These are phyloP conservation scores for Spathaspora girioi DNA, from an alignment of 805 yeast species.

Conservation along the genomic window DNA sequence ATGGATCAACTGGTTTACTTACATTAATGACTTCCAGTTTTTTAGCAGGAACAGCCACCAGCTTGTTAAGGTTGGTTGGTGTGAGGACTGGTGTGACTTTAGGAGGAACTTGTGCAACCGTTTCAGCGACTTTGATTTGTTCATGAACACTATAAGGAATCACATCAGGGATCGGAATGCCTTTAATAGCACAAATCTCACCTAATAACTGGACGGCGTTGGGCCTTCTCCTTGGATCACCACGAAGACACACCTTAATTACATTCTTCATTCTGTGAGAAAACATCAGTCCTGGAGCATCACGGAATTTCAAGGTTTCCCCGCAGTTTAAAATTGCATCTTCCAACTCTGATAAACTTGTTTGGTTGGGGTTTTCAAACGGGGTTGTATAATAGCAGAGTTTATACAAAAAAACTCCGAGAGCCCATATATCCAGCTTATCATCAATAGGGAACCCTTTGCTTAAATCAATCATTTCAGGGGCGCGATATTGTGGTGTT, in stretches of 20 bases:
- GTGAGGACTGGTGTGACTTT: slow-evolving; percentile 1
- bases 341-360: slow-evolving; percentile 43
- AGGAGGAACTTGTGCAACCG: not conserved
- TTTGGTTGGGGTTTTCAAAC: slow-evolving; percentile 52
- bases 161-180: slow-evolving; percentile 40
- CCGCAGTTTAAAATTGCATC: slow-evolving; percentile 57
- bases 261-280: slow-evolving; percentile 61
- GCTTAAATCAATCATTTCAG: slow-evolving; percentile 77
- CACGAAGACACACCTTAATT: slow-evolving; percentile 57
- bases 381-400: slow-evolving; percentile 82
- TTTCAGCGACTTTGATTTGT: slow-evolving; percentile 5
- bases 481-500: slow-evolving; percentile 81
- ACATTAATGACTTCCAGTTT: not conserved
- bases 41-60: not conserved
- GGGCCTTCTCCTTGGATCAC: slow-evolving; percentile 70
- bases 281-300: slow-evolving; percentile 46
- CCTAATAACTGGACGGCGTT: slow-evolving; percentile 67
- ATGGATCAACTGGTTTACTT: slow-evolving; percentile 30
- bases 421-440: slow-evolving; percentile 83
- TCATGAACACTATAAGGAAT: slow-evolving; percentile 35
- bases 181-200: slow-evolving; percentile 62
- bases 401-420: slow-evolving; percentile 75
- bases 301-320: slow-evolving; percentile 43
- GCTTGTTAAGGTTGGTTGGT: not conserved
- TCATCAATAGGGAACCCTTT: slow-evolving; percentile 72